Evolutionary conservation across 2,329 filamentous ascomycete species (phyloP), one percentile per base, ranked within the genome.

Genomic region (Sordariomycetes sp.): DNA sequence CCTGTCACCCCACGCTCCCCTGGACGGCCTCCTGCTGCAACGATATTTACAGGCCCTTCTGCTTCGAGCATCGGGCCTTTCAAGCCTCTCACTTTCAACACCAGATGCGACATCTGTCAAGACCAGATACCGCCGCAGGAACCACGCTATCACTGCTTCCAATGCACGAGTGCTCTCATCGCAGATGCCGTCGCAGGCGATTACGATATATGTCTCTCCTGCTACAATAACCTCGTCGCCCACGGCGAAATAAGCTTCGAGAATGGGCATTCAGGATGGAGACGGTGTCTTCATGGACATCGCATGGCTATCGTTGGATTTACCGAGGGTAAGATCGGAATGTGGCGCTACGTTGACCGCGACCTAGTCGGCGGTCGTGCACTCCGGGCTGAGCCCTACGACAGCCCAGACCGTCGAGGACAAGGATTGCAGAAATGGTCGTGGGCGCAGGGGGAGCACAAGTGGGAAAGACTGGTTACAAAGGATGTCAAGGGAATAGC

Each of bases 301-400:
- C 75, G 88, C 21, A 94, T 94, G 86, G 75, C 80, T 0, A 64
- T 93, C 9, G 66, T 93, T 9, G 80, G 77, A 0, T 94, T 90
- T 49, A 70, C 81, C 39, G 79, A 86, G 35, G 68, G 70, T 21
- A 69, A 73, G 14, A 72, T 75, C 17, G 82, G 82, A 0, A 78
- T 82, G 46, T 68, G 74, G 40, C 73, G 86, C 20, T 65, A 79
- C 15, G 68, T 90, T 2, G 66, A 83, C 6, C 65, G 72, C 20
- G 85, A 90, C 31, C 58, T 87, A 0, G 85, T 94, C 0, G 90
- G 90, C 11, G 90, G 90, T 0, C 68, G 71, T 36, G 71, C 77
- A 16, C 59, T 94, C 16, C 73, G 75, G 27, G 70, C 80, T 17
- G 75, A 79, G 32, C 57, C 70, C 4, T 61, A 66, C 26, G 51